Evolutionary conservation across 75 land plant species (phyloP), one percentile per base, ranked within the genome.

Genomic region (Pinus albicaulis): DNA sequence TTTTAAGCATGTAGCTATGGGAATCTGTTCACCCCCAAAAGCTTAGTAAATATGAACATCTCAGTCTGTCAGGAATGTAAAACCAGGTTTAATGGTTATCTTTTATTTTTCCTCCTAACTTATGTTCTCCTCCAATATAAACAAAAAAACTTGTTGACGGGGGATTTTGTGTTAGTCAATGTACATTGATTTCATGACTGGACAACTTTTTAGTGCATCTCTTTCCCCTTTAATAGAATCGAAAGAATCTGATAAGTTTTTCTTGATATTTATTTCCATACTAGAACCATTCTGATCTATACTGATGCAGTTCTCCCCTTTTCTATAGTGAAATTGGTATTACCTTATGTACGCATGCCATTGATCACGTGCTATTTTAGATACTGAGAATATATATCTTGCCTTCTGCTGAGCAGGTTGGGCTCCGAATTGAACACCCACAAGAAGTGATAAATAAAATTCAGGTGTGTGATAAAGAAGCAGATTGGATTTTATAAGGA

Each of bases 351-450:
- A 44, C 7, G 48, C 48, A 44, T 44, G 7, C 41, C 22, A 36
- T 20, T 36, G 28, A 16, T 19, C 20, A 65, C 10, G 36, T 41
- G 0, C 3, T 66, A 20, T 20, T 22, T 38, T 66, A 38, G 36
- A 28, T 36, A 38, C 41, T 19, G 10, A 66, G 38, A 1, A 3
- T 44, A 66, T 20, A 66, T 17, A 31, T 36, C 38, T 66, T 66
- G 48, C 38, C 8, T 19, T 63, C 20, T 23, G 3, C 48, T 20
- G 5, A 55, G 66, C 88, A 97, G 99, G 98, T 97, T 76, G 99
- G 99, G 6, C 75, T 94, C 23, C 89, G 99, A 58, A 77, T 97
- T 80, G 99, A 97, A 82, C 99, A 97, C 86, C 99, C 99, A 59
- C 99, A 97, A 76, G 93, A 94, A 65, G 82, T 94, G 15, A 89